Evolutionary conservation across 495 filamentous ascomycete species (phyloP), one percentile per base, ranked within the genome.

Genomic region (Amorphotheca resinae): DNA sequence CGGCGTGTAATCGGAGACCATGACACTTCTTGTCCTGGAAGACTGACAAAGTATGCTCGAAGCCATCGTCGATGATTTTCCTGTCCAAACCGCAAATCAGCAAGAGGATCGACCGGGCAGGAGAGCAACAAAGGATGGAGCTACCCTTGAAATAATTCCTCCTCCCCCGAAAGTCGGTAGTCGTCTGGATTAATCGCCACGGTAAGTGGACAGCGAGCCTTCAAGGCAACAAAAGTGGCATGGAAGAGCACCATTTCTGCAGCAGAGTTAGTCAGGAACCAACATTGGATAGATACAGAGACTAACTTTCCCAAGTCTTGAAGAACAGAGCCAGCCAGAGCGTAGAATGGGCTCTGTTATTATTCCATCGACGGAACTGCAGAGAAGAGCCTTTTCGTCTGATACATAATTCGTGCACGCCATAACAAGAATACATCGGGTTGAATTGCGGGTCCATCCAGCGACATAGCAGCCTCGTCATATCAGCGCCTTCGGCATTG

Each of bases 201-300:
- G 1, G 65, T 73, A 42, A 66, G 61, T 18, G 55, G 56, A 50
- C 85, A 84, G 37, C 84, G 74, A 11, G 74, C 69, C 54, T 85
- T 85, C 44, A 93, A 68, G 0, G 81, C 77, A 20, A 84, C 60
- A 51, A 89, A 83, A 0, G 79, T 75, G 59, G 74, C 80, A 58
- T 81, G 83, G 57, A 93, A 91, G 1, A 84, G 63, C 9, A 87
- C 82, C 76, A 93, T 76, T 45, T 72, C 53, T 56, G 34, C 3
- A n/a, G 22, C 18, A 18, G 2, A 11, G 12, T 38, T 50, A 35
- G 38, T 26, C 14, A 32, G 9, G 16, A 14, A 21, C 8, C 2
- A 8, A 2, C 4, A 34, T 9, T 12, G 1, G 23, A 7, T 20
- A 7, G 6, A 18, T 3, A 44, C 36, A 22, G 28, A 2, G 2